A percentile compares a stretch with the other conserved stretches of the same genome.
Conservation (phyloP, 306 rosid species). For the Begonia masoniana region DNA sequence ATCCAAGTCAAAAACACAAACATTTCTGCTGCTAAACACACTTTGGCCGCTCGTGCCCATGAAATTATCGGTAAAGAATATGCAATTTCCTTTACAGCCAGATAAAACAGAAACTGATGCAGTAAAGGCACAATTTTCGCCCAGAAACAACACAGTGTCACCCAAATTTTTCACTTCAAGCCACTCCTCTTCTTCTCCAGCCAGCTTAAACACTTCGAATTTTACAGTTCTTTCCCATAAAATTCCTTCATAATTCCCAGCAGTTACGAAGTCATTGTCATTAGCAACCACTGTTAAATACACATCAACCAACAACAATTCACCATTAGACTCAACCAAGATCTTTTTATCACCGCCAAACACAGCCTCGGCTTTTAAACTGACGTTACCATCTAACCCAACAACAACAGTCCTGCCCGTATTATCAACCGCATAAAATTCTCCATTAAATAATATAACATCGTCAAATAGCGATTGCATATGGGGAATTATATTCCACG, state of each 20-base stretch:
- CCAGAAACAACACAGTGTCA: slow-evolving; percentile 53
- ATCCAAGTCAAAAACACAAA: slow-evolving; percentile 42
- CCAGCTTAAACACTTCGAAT: slow-evolving; percentile 41
- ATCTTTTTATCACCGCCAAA: slow-evolving; percentile 87
- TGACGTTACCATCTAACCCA: slow-evolving; percentile 16
- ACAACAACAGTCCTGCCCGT: slow-evolving; percentile 50
- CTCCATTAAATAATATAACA: slow-evolving; percentile 30
- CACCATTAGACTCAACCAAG: slow-evolving; percentile 50
- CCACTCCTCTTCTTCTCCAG: slow-evolving; percentile 39
- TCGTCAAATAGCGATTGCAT: slow-evolving; percentile 69
- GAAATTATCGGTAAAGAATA: slow-evolving; percentile 46
- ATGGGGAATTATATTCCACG: slow-evolving; percentile 47
- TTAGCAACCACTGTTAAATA: slow-evolving; percentile 17
- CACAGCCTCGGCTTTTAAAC: slow-evolving; percentile 42
- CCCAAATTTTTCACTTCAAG: slow-evolving; percentile 37
- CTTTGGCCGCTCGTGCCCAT: slow-evolving; percentile 20
- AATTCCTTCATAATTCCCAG: slow-evolving; percentile 13
- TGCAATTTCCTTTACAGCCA: slow-evolving; percentile 38
- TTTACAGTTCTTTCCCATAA: slow-evolving; percentile 39
- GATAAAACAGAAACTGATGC: slow-evolving; percentile 31
- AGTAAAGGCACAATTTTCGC: slow-evolving; percentile 65
- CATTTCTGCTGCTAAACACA: slow-evolving; percentile 24
- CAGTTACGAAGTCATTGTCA: slow-evolving; percentile 5
- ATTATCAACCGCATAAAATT: slow-evolving; percentile 48
- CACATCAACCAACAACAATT: slow-evolving; percentile 56